phyloP scores from a whole-genome alignment of 2,329 filamentous ascomycete species.

The Trichothecium roseum region DNA sequence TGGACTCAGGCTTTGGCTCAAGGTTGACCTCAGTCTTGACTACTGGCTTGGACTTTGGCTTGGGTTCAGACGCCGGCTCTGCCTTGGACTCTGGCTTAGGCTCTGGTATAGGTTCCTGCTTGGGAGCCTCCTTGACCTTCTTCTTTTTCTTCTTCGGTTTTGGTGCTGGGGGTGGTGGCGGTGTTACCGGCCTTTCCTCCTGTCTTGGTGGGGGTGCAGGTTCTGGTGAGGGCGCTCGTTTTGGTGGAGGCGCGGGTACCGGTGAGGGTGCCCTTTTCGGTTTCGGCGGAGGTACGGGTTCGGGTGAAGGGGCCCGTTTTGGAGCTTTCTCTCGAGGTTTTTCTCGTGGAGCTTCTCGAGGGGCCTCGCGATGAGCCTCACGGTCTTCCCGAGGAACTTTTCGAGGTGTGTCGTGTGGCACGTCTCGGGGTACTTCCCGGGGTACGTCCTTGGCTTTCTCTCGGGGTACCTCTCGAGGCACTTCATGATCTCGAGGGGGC shows the following conservation, averaged over 20 bases:
- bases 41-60: no score
- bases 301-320: no score
- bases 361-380: not conserved
- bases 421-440: not conserved
- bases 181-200: conserved; percentile 6
- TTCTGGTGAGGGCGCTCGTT: conserved; percentile 5
- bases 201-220: conserved; percentile 8
- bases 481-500: not conserved
- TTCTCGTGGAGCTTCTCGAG: no score
- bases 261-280: conserved; percentile 6
- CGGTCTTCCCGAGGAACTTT: not conserved
- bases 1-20: no score
- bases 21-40: no score
- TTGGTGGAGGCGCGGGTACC: conserved; percentile 5
- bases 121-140: conserved; percentile 4
- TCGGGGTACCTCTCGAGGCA: not conserved
- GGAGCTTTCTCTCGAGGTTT: conserved; percentile 8
- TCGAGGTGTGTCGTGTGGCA: not conserved
- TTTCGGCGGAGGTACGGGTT: conserved; percentile 4
- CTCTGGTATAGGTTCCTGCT: conserved; percentile 12
- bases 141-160: conserved; percentile 9
- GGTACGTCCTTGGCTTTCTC: not conserved
- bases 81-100: conserved; percentile 15
- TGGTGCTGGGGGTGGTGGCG: conserved; percentile 6
- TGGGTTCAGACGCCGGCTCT: conserved; percentile 2